Base-by-base conservation (phyloP, 768 basidiomycete species). In the Lentinula lateritia region DNA sequence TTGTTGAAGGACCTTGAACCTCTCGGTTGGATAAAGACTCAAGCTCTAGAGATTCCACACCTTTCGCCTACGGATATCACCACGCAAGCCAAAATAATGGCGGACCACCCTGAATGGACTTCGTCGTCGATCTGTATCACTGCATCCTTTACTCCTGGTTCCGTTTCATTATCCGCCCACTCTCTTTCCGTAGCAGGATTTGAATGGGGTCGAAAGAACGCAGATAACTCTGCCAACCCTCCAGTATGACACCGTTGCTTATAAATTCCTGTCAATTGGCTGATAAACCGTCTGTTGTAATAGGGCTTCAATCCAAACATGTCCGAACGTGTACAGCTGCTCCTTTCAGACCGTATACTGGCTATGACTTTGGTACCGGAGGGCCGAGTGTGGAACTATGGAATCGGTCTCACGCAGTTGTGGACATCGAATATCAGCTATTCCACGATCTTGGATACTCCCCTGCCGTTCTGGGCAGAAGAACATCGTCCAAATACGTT, bases 271-370 rank as follows among this genome's bases (percentile, higher is more conserved):
- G 20, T 57, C 45, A 50, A 41, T 39, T 60, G 57, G 63, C 57
- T 63, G 16, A 62, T 52, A 50, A 55, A 54, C 52, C 57, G 32
- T 58, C 18, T 54, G 56, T 65, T 71, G 42, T n/a, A n/a, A 32
- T 67, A 87, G 78, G 94, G 96, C 45, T 99, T 96, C 80, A 98
- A 96, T 74, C 93, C 95, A n/a, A 92, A 92, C 66, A 98, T 98
- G 96, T 96, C 94, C 1, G 95, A 96, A 72, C 88, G 94, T 23
- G 94, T 97, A 23, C 92, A 93, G 73, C 80, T 98, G 36, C 79
- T 98, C 61, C 78, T 98, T 23, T 98, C 95, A 16, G 97, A 99
- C 70, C 90, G 96, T 64, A 88, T 99, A 65, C 83, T 98, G 15
- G 97, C 95, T 23, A 95, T 95, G 87, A 96, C 94, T 0, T 78